Base-by-base conservation (phyloP, 2,329 filamentous ascomycete species). In the Sarocladium strictum region DNA sequence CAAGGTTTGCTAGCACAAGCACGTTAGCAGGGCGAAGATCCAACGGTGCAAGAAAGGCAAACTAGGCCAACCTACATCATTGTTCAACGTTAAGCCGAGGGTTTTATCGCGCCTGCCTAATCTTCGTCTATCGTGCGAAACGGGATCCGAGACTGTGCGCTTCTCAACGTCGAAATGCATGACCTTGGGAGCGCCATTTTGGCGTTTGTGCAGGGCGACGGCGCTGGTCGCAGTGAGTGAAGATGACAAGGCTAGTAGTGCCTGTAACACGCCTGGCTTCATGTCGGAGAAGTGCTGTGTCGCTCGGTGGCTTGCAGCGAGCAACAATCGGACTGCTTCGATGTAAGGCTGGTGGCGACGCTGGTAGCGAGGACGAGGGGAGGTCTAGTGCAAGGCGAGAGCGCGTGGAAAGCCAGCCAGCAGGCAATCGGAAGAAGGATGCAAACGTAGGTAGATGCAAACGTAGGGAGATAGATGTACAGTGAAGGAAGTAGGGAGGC, bases 1-100 rank as follows among this genome's bases (percentile, higher is more conserved):
- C 26, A 87, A 72, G 1, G 81, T 83, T 75, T 81, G 70, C 78
- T 83, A 53, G 29, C 6, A 3, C 23, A 49, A 61, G 40, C 60
- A 57, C 35, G 33, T 69, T 53, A 67, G 63, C 15, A 35, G 32
- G n/a, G 38, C 26, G 5, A 35, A 21, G 3, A 17, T 14, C 2
- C 35, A 6, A 43, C 38, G 17, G 38, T 11, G 4, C 12, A 7
- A 43, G 38, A 38, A 5, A 7, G n/a, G 11, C n/a, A 38, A 21
- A 53, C 29, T 29, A 9, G 17, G 29, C 24, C 26, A 5, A 61
- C 74, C 32, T 61, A 83, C 81, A 69, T 80, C 67, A 59, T 86
- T 86, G 60, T 83, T 78, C 41, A 85, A 66, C 2, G 61, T 65
- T n/a, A 72, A 72, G 47, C 68, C 61, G 4, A 81, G 64, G 1